phyloP scores from a whole-genome alignment of 805 yeast species.

The Torulaspora maleeae region DNA sequence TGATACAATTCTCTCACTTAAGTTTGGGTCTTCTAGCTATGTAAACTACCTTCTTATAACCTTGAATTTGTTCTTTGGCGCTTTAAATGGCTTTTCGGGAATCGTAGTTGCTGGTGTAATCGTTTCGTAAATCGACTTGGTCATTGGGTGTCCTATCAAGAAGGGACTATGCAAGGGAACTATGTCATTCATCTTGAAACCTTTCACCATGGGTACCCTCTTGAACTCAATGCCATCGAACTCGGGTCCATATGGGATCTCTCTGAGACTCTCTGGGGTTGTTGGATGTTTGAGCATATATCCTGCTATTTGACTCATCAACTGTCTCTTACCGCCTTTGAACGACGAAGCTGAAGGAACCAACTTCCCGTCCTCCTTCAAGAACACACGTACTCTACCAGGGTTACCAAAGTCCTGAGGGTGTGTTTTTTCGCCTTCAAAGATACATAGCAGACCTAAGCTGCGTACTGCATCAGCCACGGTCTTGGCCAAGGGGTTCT shows the following conservation, averaged over 20 bases:
- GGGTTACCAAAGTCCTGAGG: conserved; percentile 98
- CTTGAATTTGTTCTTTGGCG: conserved; percentile 33
- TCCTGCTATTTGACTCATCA: conserved; percentile 55
- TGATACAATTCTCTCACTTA: conserved; percentile 11
- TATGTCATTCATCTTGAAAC: conserved; percentile 78
- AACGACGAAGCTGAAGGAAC: conserved; percentile 26
- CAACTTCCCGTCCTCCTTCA: conserved; percentile 49
- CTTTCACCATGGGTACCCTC: conserved; percentile 72
- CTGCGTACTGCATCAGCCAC: conserved; percentile 64
- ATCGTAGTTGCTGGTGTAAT: conserved; percentile 45
- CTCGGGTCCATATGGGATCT: conserved; percentile 63
- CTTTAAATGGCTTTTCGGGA: conserved; percentile 30
- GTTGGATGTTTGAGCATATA: conserved; percentile 68
- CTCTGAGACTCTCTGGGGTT: conserved; percentile 55
- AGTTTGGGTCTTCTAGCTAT: conserved; percentile 1
- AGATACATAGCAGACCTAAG: conserved; percentile 38
- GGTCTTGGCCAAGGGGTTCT: conserved; percentile 81
- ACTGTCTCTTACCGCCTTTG: conserved; percentile 54
- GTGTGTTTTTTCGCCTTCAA: conserved; percentile 81
- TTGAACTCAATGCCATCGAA: conserved; percentile 50
- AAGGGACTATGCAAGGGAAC: conserved; percentile 85
- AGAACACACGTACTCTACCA: conserved; percentile 81
- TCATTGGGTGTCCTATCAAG: conserved; percentile 78
- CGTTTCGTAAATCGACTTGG: conserved; percentile 59
- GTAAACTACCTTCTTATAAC: conserved; percentile 31